Evolutionary conservation across 2,329 filamentous ascomycete species (phyloP).

Genomic region (Talaromyces sp.): DNA sequence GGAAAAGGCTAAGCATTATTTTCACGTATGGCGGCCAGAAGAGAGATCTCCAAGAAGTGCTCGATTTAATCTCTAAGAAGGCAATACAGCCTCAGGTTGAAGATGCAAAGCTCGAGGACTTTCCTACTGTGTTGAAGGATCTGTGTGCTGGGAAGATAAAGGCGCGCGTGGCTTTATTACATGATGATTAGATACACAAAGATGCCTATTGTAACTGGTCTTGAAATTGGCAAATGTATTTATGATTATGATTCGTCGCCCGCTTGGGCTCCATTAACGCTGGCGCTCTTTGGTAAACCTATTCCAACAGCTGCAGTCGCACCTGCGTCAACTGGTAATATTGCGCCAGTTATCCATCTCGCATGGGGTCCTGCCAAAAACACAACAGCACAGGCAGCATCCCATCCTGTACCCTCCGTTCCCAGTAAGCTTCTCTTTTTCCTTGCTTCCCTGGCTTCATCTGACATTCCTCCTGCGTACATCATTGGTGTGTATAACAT

Average conservation of each 20-base stretch:
- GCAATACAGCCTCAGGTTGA: background rate
- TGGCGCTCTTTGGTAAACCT: background rate
- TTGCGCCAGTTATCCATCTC: conserved; percentile 53
- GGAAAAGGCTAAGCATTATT: conserved; percentile 44
- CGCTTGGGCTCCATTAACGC: background rate
- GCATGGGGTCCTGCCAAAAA: conserved; percentile 55
- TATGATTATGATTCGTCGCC: background rate
- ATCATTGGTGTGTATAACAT: conserved; percentile 60
- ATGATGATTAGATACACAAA: conserved; percentile 1
- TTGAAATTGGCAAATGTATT: background rate
- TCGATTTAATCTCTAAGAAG: background rate
- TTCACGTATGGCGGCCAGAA: conserved; percentile 48
- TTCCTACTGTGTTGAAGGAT: background rate
- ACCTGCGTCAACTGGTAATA: conserved; percentile 51
- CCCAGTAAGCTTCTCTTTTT: conserved; percentile 53
- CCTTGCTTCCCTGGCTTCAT: conserved; percentile 50
- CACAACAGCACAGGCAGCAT: conserved; percentile 51
- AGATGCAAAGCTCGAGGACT: background rate
- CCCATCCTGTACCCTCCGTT: conserved; percentile 57
- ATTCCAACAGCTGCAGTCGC: conserved; percentile 31
- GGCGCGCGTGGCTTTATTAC: background rate
- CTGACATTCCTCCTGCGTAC: conserved; percentile 51
- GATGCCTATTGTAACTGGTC: background rate
- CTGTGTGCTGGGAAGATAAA: conserved; percentile 2
- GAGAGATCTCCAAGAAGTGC: conserved; percentile 31